Evolutionary conservation across 805 yeast genomes (phyloP).

Genomic region (Candida maltosa): DNA sequence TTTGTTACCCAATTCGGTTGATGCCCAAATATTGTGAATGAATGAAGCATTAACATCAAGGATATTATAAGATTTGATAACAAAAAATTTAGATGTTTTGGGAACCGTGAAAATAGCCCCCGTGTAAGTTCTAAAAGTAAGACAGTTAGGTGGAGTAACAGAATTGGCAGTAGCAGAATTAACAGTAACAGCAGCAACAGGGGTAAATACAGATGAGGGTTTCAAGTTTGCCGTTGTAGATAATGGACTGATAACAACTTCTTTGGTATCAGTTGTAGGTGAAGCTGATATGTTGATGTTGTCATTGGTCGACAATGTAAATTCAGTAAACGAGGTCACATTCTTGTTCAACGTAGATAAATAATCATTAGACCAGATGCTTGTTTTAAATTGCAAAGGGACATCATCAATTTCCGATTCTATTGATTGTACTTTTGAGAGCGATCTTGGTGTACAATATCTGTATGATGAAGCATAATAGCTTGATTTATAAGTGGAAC

Average conservation of each 20-base stretch:
- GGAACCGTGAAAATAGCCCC: constrained; percentile 17
- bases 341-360: too few species aligned
- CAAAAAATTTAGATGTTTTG: constrained; percentile 34
- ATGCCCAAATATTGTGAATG: constrained; percentile 52
- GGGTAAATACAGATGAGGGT: not conserved
- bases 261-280: too few species aligned
- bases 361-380: constrained; percentile 23
- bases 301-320: too few species aligned
- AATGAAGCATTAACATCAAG: constrained; percentile 50
- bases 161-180: not conserved
- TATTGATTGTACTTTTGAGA: constrained; percentile 14
- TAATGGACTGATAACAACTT: too few species aligned
- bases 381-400: constrained; percentile 10
- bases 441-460: constrained; percentile 17
- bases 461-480: not conserved
- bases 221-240: too few species aligned
- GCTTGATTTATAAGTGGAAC: constrained; percentile 3
- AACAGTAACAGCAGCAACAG: not conserved
- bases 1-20: constrained; percentile 55
- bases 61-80: constrained; percentile 52
- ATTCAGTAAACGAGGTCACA: too few species aligned
- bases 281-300: too few species aligned
- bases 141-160: constrained; percentile 4
- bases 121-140: constrained; percentile 12
- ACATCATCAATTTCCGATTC: constrained; percentile 10